A percentile compares a stretch with the other conserved stretches of the same genome.
These are phyloP conservation scores for Immersiporthe knoxdaviesiana DNA, from an alignment of 2,329 filamentous ascomycete species.

Conservation along the genomic window DNA sequence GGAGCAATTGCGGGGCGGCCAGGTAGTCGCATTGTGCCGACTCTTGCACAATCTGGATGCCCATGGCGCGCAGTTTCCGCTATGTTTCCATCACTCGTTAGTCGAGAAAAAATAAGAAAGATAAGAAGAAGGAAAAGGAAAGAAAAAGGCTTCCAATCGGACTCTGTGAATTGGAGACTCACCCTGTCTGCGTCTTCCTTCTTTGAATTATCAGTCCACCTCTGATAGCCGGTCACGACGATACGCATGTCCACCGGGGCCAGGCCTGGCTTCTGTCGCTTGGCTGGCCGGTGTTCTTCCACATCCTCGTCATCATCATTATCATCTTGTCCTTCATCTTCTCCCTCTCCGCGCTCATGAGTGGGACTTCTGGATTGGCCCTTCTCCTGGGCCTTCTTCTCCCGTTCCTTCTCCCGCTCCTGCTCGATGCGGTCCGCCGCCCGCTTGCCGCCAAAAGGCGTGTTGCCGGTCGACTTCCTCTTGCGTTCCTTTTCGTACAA, in stretches of 20 bases:
- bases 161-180: conserved; percentile 42
- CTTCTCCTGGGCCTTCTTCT: conserved; percentile 34
- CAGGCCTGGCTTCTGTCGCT: conserved; percentile 64
- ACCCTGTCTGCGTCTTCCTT: conserved; percentile 83
- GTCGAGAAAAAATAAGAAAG: background rate
- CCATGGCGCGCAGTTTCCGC: conserved; percentile 81
- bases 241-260: conserved; percentile 74
- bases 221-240: conserved; percentile 80
- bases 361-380: conserved; percentile 45
- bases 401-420: conserved; percentile 42
- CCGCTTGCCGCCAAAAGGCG: conserved; percentile 65
- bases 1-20: conserved; percentile 82
- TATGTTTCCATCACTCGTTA: conserved; percentile 46
- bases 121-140: background rate
- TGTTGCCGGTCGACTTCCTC: conserved; percentile 57
- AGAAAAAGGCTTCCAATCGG: conserved; percentile 28
- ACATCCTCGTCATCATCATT: conserved; percentile 44
- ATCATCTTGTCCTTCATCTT: conserved; percentile 46
- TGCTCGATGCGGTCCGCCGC: conserved; percentile 63
- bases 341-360: conserved; percentile 33
- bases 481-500: conserved; percentile 94
- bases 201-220: conserved; percentile 74
- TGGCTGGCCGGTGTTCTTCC: conserved; percentile 56
- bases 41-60: conserved; percentile 79
- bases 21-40: conserved; percentile 79